Conservation (phyloP, 306 rosid genomes). For the Corylus avellana region DNA sequence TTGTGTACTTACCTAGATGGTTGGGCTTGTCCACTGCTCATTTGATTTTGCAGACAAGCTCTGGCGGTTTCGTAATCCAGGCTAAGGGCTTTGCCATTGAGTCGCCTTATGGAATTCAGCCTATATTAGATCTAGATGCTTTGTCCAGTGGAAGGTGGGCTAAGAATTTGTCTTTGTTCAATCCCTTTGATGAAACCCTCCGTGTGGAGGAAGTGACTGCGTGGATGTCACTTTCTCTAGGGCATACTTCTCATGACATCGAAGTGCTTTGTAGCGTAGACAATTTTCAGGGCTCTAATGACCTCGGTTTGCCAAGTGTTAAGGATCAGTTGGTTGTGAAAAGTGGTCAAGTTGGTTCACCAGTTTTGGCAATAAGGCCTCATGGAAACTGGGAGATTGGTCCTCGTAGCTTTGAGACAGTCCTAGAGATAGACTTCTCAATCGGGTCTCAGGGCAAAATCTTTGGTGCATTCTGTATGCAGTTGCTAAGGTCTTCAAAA, state of each 20-base stretch:
- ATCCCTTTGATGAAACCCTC: slow-evolving; percentile 74
- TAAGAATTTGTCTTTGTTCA: slow-evolving; percentile 68
- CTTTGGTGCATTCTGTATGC: slow-evolving; percentile 77
- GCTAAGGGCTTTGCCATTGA: slow-evolving; percentile 77
- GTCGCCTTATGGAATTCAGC: slow-evolving; percentile 80
- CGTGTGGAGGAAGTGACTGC: slow-evolving; percentile 73
- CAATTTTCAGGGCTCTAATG: slow-evolving; percentile 49
- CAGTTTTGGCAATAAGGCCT: slow-evolving; percentile 68
- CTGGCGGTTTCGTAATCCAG: slow-evolving; percentile 83
- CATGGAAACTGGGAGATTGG: slow-evolving; percentile 78
- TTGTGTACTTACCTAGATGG: slow-evolving; percentile 76
- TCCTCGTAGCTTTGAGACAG: slow-evolving; percentile 64
- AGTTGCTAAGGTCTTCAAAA: slow-evolving; percentile 67
- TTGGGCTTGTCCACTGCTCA: slow-evolving; percentile 76
- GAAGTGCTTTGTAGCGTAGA: slow-evolving; percentile 70
- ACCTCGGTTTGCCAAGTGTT: slow-evolving; percentile 37
- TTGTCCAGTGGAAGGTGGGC: slow-evolving; percentile 78
- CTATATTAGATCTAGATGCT: slow-evolving; percentile 50
- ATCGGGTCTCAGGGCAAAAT: slow-evolving; percentile 63
- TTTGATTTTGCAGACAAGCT: slow-evolving; percentile 85
- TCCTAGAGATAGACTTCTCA: slow-evolving; percentile 71
- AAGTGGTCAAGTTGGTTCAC: slow-evolving; percentile 57
- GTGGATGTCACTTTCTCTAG: slow-evolving; percentile 66
- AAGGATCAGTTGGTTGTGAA: slow-evolving; percentile 70
- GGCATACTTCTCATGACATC: slow-evolving; percentile 54